Evolutionary conservation across 1,139 yeast genomes (phyloP), one percentile per base, ranked within the genome.

Genomic region (Komagataea norvegica): DNA sequence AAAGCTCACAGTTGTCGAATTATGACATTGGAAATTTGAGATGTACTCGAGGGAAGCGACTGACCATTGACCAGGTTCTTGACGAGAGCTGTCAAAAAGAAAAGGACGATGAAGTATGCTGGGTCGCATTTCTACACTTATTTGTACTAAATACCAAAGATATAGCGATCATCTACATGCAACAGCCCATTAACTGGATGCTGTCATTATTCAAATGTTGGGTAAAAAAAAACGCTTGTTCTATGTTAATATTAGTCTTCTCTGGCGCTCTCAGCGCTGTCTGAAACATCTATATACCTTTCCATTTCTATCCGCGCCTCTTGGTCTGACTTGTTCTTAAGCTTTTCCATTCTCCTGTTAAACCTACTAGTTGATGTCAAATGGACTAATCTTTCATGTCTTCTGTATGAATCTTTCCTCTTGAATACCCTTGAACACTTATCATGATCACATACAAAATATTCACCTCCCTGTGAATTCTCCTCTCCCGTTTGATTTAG

Each of bases 311-410:
- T 25, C 15, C 22, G 19, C 10, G 26, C 32, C 20, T 37, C 25
- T 13, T 22, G n/a, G 7, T 26, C 20, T 5, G 13, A 16, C 9
- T 20, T 16, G n/a, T 28, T 29, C 16, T 31, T 38, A 8, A 45
- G 30, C 31, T 49, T 56, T 14, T 48, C 45, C 25, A 65, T 44
- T 32, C 67, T 53, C 40, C 54, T 65, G 47, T 70, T 70, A 53
- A 68, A 70, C 19, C 74, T 52, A 26, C 72, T 67, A 13, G 57
- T 52, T n/a, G 51, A 52, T 41, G 71, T 72, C 29, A 60, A 57
- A 48, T 77, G 83, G 15, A 75, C 79, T 44, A 77, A 59, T 38
- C 66, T 65, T 24, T 64, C 60, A 48, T 77, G 84, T 44, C 84
- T 62, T 36, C 66, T 69, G 41, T 72, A 62, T 5, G 81, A 72